A percentile compares a stretch with the other conserved stretches of the same genome.
Conservation (phyloP, 2,329 filamentous ascomycete species). For the Nannizziopsis arthrosporioides region DNA sequence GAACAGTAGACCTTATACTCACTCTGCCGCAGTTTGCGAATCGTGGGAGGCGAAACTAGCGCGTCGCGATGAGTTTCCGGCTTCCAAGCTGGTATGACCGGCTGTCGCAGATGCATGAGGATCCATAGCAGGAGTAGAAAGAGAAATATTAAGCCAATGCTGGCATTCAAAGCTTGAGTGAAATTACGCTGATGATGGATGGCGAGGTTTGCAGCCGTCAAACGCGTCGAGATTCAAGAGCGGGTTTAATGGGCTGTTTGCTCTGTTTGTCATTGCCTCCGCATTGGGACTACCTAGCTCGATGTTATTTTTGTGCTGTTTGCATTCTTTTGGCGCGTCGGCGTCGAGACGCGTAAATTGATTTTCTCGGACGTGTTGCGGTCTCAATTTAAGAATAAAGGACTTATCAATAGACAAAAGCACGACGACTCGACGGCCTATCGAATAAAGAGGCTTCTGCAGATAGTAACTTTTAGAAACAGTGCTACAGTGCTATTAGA, state of each 20-base stretch:
- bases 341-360: conserved; percentile 3
- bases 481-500: too few relatives aligned
- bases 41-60: conserved; percentile 41
- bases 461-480: too few relatives aligned
- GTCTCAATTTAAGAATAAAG: not conserved
- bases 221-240: not conserved
- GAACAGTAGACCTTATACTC: conserved; percentile 18
- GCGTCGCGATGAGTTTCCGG: conserved; percentile 20
- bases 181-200: not conserved
- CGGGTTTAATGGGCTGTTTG: conserved; percentile 4
- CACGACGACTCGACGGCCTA: too few relatives aligned
- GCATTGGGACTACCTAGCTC: not conserved
- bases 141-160: not conserved
- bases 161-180: too few relatives aligned
- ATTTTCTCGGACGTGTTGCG: conserved; percentile 1
- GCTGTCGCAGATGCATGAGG: not conserved
- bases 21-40: conserved; percentile 65
- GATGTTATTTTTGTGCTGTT: not conserved
- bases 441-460: too few relatives aligned
- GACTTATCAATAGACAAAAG: too few relatives aligned
- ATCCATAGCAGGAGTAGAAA: conserved; percentile 5
- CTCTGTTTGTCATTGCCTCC: not conserved
- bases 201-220: not conserved
- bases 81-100: conserved; percentile 3
- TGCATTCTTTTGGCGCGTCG: not conserved